Percentiles rank a stretch among this genome's conserved stretches.
These are phyloP conservation scores for Malassezia restricta DNA, from an alignment of 1,284 basidiomycete genomes.

Conservation along the genomic window DNA sequence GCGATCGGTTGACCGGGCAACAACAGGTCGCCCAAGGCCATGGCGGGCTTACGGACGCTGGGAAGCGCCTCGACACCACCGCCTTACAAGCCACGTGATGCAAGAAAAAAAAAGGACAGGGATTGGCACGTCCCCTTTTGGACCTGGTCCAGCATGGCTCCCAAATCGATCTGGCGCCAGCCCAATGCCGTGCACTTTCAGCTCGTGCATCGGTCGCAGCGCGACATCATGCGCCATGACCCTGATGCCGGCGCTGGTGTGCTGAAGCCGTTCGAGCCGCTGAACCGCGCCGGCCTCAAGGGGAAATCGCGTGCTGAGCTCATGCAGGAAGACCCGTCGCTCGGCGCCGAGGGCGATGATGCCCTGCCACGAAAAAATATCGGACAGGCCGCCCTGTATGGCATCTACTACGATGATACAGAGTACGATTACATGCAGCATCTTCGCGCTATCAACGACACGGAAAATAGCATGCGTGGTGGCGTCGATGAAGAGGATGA, in stretches of 20 bases:
- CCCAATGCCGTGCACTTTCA: slow-evolving; percentile 84
- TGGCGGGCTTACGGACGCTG: neutral
- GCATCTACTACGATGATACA: slow-evolving; percentile 92
- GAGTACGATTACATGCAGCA: slow-evolving; percentile 99
- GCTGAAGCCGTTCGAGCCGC: slow-evolving; percentile 65
- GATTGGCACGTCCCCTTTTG: neutral
- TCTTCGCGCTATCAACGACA: slow-evolving; percentile 49
- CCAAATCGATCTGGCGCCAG: slow-evolving; percentile 67
- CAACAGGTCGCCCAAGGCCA: slow-evolving; percentile 6
- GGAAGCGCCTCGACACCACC: neutral
- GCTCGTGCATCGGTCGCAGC: slow-evolving; percentile 88
- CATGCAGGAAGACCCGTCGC: slow-evolving; percentile 53
- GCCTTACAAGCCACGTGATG: neutral
- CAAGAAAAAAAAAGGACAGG: neutral
- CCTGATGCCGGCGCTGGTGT: slow-evolving; percentile 79
- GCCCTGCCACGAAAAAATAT: slow-evolving; percentile 45
- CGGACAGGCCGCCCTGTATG: slow-evolving; percentile 81
- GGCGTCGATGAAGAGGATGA: slow-evolving; percentile 36
- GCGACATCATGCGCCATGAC: slow-evolving; percentile 90
- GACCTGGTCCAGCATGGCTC: slow-evolving; percentile 20
- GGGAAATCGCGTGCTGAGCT: slow-evolving; percentile 67
- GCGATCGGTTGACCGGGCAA: slow-evolving; percentile 29
- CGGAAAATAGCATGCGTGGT: slow-evolving; percentile 29
- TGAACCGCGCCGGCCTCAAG: slow-evolving; percentile 47
- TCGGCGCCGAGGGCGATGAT: slow-evolving; percentile 49